Evolutionary conservation across 2,329 filamentous ascomycete genomes (phyloP).

Genomic region (Epichloe uncinata): DNA sequence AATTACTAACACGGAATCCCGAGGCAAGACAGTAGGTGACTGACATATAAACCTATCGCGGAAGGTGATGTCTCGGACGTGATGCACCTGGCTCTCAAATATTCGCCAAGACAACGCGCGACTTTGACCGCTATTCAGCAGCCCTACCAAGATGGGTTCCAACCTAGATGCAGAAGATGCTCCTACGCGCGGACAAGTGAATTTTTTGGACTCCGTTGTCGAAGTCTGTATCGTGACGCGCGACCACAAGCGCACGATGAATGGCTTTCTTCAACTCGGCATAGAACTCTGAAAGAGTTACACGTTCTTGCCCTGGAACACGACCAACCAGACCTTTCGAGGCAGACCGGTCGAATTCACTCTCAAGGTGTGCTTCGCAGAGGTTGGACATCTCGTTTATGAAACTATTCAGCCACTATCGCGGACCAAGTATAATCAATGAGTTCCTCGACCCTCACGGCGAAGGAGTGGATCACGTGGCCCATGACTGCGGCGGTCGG

Average conservation of each 20-base stretch:
- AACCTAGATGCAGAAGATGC: background rate
- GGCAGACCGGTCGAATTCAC: background rate
- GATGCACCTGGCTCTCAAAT: too few species aligned
- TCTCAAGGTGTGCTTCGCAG: background rate
- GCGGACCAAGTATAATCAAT: background rate
- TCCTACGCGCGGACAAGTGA: background rate
- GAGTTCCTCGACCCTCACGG: background rate
- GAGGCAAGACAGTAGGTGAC: too few species aligned
- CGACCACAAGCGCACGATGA: background rate
- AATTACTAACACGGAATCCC: too few species aligned
- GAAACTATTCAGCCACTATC: background rate
- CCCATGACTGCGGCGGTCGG: background rate
- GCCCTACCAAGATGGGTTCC: background rate
- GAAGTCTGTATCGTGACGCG: background rate
- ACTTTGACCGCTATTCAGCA: too few species aligned
- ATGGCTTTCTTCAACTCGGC: background rate
- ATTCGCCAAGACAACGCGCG: too few species aligned
- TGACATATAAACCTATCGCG: too few species aligned
- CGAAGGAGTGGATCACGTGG: background rate
- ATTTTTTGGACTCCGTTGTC: background rate
- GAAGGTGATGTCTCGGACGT: too few species aligned
- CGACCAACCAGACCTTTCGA: too few species aligned
- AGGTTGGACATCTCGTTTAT: background rate
- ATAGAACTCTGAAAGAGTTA: background rate
- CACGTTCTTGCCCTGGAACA: too few species aligned